Conservation (phyloP, 2,329 filamentous ascomycete species). For the Penicillium oxalicum region DNA sequence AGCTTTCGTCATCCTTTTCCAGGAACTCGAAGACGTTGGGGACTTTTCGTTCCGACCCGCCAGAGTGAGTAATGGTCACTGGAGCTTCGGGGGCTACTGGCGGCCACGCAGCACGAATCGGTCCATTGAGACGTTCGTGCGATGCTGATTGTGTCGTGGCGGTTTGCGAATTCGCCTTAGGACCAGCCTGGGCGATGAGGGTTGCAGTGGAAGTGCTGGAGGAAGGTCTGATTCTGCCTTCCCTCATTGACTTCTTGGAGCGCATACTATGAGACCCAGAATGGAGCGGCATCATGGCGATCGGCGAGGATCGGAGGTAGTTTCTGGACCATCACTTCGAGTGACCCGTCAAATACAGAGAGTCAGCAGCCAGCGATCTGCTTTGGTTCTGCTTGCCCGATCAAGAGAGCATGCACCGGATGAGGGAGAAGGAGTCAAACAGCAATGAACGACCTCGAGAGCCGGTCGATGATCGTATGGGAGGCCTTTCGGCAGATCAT, state of each 20-base stretch:
- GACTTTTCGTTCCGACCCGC: conserved; percentile 15
- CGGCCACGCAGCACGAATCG: conserved; percentile 16
- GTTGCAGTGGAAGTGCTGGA: conserved; percentile 23
- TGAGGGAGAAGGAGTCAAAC: no score
- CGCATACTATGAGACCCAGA: conserved; percentile 18
- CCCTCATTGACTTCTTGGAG: conserved; percentile 26
- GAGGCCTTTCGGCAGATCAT: neutral
- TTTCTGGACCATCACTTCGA: conserved; percentile 10
- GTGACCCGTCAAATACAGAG: neutral
- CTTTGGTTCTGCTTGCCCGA: no score
- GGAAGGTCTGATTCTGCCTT: conserved; percentile 21
- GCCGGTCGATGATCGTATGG: no score
- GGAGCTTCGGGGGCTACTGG: conserved; percentile 9
- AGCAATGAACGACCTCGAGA: no score
- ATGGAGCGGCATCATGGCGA: conserved; percentile 28
- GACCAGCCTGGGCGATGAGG: conserved; percentile 14
- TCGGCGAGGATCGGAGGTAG: conserved; percentile 8
- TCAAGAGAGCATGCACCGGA: no score
- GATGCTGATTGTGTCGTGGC: conserved; percentile 13
- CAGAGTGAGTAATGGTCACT: conserved; percentile 6
- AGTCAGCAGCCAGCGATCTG: conserved; percentile 1
- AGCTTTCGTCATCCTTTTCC: conserved; percentile 20
- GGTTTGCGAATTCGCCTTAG: conserved; percentile 16
- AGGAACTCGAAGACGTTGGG: conserved; percentile 40
- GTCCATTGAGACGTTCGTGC: conserved; percentile 7